Evolutionary conservation across 2,329 filamentous ascomycete species (phyloP).

Genomic region (Fusarium sp.): DNA sequence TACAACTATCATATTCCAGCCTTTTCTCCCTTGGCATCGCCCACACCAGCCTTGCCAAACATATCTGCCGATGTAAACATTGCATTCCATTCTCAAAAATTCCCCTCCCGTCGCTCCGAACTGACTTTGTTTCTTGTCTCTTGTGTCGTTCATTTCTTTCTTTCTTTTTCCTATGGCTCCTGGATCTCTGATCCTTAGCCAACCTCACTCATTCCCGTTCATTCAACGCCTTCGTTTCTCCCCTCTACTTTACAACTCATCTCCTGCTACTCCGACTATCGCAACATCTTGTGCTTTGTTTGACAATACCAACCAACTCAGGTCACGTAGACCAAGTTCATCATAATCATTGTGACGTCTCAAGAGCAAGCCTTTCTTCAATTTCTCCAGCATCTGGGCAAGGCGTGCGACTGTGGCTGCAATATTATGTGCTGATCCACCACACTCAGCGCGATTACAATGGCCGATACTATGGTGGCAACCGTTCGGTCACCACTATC

Average conservation of each 20-base stretch:
- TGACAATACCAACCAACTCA: slow-evolving; percentile 1
- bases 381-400: slow-evolving; percentile 14
- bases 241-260: slow-evolving; percentile 19
- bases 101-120: slow-evolving; percentile 6
- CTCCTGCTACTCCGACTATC: slow-evolving; percentile 1
- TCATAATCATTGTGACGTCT: slow-evolving; percentile 1
- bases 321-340: background rate
- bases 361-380: slow-evolving; percentile 15
- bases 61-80: slow-evolving; percentile 42
- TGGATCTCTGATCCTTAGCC: slow-evolving; percentile 19
- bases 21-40: slow-evolving; percentile 30
- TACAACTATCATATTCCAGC: slow-evolving; percentile 28
- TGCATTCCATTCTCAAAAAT: slow-evolving; percentile 41
- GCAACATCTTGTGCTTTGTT: slow-evolving; percentile 12
- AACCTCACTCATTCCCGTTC: background rate
- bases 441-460: slow-evolving; percentile 36
- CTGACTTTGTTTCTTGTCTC: slow-evolving; percentile 31
- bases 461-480: slow-evolving; percentile 47
- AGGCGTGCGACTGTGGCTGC: slow-evolving; percentile 10
- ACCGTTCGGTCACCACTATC: slow-evolving; percentile 53
- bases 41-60: slow-evolving; percentile 38
- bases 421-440: slow-evolving; percentile 50
- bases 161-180: background rate
- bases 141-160: slow-evolving; percentile 16
- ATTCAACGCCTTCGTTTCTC: slow-evolving; percentile 15